Conservation (phyloP, 208 protist genomes). For the Leishmania tropica region DNA sequence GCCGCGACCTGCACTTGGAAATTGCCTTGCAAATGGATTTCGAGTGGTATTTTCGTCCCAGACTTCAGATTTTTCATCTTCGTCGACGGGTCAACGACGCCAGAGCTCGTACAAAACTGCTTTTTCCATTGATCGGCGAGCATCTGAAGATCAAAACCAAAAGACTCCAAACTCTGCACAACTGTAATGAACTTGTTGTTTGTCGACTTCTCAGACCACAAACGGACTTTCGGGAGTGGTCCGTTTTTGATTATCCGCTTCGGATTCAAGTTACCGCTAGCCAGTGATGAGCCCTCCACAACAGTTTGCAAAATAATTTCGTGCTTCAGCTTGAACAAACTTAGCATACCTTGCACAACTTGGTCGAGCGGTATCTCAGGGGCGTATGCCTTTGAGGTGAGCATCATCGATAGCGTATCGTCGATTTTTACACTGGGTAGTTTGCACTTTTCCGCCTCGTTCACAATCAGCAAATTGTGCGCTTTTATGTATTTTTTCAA, state of each 20-base stretch:
- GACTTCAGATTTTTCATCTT: conserved; percentile 61
- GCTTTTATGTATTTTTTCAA: conserved; percentile 52
- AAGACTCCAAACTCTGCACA: conserved; percentile 55
- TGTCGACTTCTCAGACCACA: conserved; percentile 53
- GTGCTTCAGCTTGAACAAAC: conserved; percentile 46
- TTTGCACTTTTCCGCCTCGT: conserved; percentile 10
- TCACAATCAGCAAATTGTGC: conserved; percentile 38
- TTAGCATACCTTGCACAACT: conserved; percentile 37
- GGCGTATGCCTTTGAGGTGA: conserved; percentile 15
- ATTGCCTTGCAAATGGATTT: conserved; percentile 68
- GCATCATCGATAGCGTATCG: conserved; percentile 29
- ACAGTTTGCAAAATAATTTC: conserved; percentile 62
- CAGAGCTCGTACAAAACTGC: conserved; percentile 60
- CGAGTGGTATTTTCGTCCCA: conserved; percentile 55
- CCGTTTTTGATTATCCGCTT: conserved; percentile 47
- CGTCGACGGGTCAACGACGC: conserved; percentile 50
- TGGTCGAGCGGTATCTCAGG: conserved; percentile 42
- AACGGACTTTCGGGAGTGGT: conserved; percentile 35
- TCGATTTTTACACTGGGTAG: conserved; percentile 53
- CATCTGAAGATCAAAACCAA: conserved; percentile 60
- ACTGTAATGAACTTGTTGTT: conserved; percentile 68
- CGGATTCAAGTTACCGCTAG: conserved; percentile 33
- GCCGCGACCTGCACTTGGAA: conserved; percentile 32
- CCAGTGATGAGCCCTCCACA: conserved; percentile 31
- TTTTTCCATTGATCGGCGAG: conserved; percentile 57